A percentile compares a stretch with the other conserved stretches of the same genome.
Evolutionary conservation across 2,329 filamentous ascomycete species (phyloP).

Genomic region (Volutella citrinella): DNA sequence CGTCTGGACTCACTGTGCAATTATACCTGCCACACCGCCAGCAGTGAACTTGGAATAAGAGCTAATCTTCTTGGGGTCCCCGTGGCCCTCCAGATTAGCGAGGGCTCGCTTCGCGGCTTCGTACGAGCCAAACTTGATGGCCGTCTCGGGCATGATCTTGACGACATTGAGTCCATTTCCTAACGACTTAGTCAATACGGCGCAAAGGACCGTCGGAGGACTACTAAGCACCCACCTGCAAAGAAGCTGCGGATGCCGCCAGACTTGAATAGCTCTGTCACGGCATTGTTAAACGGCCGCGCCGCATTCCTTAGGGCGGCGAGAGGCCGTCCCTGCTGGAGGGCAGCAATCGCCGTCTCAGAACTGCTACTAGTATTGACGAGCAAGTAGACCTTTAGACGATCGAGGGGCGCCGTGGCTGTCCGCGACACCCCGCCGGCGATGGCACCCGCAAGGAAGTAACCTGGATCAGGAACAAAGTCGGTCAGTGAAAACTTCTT

Average conservation of each 20-base stretch:
- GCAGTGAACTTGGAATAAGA: conserved; percentile 86
- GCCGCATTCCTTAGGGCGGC: conserved; percentile 63
- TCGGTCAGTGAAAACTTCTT: conserved; percentile 57
- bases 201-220: too few relatives aligned
- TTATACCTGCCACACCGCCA: conserved; percentile 88
- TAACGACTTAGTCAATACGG: too few relatives aligned
- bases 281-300: conserved; percentile 68
- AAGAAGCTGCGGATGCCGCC: conserved; percentile 89
- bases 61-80: conserved; percentile 74
- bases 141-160: conserved; percentile 98
- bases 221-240: conserved; percentile 77
- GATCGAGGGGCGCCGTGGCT: conserved; percentile 91
- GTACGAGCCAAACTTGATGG: conserved; percentile 97
- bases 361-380: conserved; percentile 66
- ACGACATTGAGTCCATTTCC: conserved; percentile 95
- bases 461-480: conserved; percentile 86
- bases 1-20: conserved; percentile 71
- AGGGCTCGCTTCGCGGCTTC: conserved; percentile 90
- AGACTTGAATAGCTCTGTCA: conserved; percentile 76
- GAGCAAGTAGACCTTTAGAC: conserved; percentile 95
- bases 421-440: conserved; percentile 94
- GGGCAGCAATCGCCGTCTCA: conserved; percentile 59
- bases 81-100: conserved; percentile 82
- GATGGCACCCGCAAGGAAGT: conserved; percentile 93
- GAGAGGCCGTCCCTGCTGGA: conserved; percentile 67